phyloP scores from a whole-genome alignment of 1,284 basidiomycete genomes.

The Porogramme epimiltina region DNA sequence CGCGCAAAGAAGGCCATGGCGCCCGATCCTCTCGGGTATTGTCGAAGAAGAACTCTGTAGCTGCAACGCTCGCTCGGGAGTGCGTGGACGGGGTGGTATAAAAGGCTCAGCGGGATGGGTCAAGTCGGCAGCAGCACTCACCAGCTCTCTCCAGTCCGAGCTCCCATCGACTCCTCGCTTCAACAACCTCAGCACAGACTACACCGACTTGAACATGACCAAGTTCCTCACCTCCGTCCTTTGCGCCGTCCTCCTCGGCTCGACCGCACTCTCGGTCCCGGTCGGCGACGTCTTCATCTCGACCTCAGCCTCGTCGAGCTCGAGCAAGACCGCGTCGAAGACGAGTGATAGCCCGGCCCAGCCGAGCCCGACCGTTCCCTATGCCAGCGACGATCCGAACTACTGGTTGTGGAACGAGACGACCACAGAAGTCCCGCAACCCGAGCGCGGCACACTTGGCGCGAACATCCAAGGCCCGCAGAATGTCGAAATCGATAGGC shows the following conservation, averaged over 20 bases:
- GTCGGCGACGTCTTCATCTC: constrained; percentile 4
- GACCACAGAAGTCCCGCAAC: constrained; percentile 29
- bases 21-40: no score
- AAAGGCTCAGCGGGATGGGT: no score
- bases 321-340: constrained; percentile 5
- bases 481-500: constrained; percentile 48
- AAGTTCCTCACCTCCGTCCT: constrained; percentile 11
- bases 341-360: constrained; percentile 1
- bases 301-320: background rate
- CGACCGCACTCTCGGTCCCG: constrained; percentile 11
- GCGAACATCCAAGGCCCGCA: constrained; percentile 56
- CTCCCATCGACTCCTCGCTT: no score
- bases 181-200: no score
- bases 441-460: constrained; percentile 44
- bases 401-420: constrained; percentile 36
- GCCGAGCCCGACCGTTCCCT: constrained; percentile 30
- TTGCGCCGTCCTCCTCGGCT: constrained; percentile 15
- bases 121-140: no score
- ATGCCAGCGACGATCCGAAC: constrained; percentile 52
- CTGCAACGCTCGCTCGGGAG: no score
- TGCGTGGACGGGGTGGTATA: no score
- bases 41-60: no score
- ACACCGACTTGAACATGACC: constrained; percentile 4
- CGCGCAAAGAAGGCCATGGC: no score
- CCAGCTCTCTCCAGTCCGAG: no score